A percentile compares a stretch with the other conserved stretches of the same genome.
phyloP scores from a whole-genome alignment of 2,329 filamentous ascomycete species.

The Zymoseptoria crescenta region DNA sequence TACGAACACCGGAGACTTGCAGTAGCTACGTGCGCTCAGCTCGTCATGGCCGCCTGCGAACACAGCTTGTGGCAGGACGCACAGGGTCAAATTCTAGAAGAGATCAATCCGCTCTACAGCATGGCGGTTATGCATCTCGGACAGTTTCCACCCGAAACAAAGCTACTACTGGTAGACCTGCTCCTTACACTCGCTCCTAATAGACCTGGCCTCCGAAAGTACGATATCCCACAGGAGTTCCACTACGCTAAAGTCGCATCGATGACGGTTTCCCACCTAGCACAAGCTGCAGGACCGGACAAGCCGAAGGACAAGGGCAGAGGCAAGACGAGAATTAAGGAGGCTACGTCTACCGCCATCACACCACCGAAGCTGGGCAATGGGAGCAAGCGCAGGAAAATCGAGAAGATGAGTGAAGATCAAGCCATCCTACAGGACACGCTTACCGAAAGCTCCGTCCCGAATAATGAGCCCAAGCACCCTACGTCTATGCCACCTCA shows the following conservation, averaged over 20 bases:
- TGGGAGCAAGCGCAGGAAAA: too few relatives aligned
- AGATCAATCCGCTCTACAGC: background rate
- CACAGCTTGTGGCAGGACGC: background rate
- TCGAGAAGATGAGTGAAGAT: too few relatives aligned
- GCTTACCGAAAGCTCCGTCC: too few relatives aligned
- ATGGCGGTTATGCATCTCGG: background rate
- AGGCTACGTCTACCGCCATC: too few relatives aligned
- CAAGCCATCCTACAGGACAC: too few relatives aligned
- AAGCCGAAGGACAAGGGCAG: slow-evolving; percentile 90
- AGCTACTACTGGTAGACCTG: background rate
- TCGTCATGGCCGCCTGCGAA: too few relatives aligned
- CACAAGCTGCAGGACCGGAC: slow-evolving; percentile 5
- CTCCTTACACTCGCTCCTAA: background rate
- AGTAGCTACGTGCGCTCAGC: too few relatives aligned
- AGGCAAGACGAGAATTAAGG: slow-evolving; percentile 65
- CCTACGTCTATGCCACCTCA: too few relatives aligned
- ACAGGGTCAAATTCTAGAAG: background rate
- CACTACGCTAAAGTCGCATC: background rate
- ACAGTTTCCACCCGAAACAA: background rate
- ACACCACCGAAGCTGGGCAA: too few relatives aligned
- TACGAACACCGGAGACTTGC: too few relatives aligned
- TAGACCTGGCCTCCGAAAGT: background rate
- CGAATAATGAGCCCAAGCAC: too few relatives aligned
- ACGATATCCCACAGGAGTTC: background rate
- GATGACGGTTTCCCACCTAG: background rate